phyloP scores from a whole-genome alignment of 805 yeast species.

The Isabelozyma rhagii region DNA sequence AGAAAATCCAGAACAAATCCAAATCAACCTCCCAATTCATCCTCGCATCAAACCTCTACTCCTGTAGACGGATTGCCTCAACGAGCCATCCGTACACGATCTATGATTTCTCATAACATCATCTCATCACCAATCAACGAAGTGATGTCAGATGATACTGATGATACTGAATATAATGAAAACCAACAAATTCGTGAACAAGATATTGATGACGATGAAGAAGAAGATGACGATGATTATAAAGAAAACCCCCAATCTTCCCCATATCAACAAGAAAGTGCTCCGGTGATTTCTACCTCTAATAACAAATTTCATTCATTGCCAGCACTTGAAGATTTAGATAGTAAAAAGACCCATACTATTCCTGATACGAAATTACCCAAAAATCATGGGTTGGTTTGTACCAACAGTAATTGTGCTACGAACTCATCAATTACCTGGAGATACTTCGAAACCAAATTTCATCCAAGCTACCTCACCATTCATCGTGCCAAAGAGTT shows the following conservation, averaged over 20 bases:
- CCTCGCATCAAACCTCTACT: neutral
- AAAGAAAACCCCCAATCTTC: slow-evolving; percentile 24
- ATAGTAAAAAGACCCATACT: slow-evolving; percentile 41
- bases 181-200: slow-evolving; percentile 6
- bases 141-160: slow-evolving; percentile 29
- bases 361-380: slow-evolving; percentile 37
- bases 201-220: slow-evolving; percentile 18
- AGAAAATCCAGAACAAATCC: slow-evolving; percentile 10
- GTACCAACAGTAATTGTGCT: slow-evolving; percentile 40
- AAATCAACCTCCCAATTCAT: slow-evolving; percentile 5
- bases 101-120: slow-evolving; percentile 34
- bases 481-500: slow-evolving; percentile 36
- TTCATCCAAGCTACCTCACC: slow-evolving; percentile 34
- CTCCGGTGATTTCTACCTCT: slow-evolving; percentile 26
- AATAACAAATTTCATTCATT: slow-evolving; percentile 30
- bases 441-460: slow-evolving; percentile 42
- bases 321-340: slow-evolving; percentile 43
- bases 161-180: slow-evolving; percentile 28
- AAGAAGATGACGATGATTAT: slow-evolving; percentile 25
- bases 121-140: slow-evolving; percentile 43
- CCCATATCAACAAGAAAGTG: slow-evolving; percentile 41
- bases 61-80: slow-evolving; percentile 16
- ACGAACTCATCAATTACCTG: slow-evolving; percentile 38
- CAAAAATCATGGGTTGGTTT: slow-evolving; percentile 35
- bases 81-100: slow-evolving; percentile 41